A percentile compares a stretch with the other conserved stretches of the same genome.
Evolutionary conservation across 2,329 filamentous ascomycete species (phyloP).

Genomic region (Aspergillus sp.): DNA sequence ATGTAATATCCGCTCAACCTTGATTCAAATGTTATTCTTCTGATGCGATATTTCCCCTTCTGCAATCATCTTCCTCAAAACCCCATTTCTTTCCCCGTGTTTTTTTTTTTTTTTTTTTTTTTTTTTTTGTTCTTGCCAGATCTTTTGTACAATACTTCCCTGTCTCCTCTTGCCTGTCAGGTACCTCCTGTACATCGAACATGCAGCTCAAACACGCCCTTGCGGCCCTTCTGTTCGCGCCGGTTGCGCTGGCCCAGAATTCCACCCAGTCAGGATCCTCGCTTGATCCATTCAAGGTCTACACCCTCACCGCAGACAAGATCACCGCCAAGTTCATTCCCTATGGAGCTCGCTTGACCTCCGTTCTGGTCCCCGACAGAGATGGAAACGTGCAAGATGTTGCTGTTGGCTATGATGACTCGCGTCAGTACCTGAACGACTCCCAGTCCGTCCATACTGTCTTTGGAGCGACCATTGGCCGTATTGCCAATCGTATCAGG

Average conservation of each 20-base stretch:
- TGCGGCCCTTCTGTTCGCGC: slow-evolving; percentile 26
- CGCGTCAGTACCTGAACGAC: slow-evolving; percentile 40
- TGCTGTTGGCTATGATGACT: slow-evolving; percentile 47
- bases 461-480: slow-evolving; percentile 46
- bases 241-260: slow-evolving; percentile 23
- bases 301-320: slow-evolving; percentile 42
- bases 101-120: too few species aligned
- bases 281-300: slow-evolving; percentile 35
- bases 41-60: too few species aligned
- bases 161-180: slow-evolving; percentile 24
- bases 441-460: slow-evolving; percentile 44
- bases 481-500: slow-evolving; percentile 53
- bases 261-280: slow-evolving; percentile 7
- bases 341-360: slow-evolving; percentile 45
- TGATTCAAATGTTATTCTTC: too few species aligned
- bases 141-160: slow-evolving; percentile 4
- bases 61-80: too few species aligned
- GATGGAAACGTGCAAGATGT: slow-evolving; percentile 47
- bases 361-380: slow-evolving; percentile 47
- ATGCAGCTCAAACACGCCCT: slow-evolving; percentile 34
- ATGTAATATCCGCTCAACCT: too few species aligned
- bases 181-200: slow-evolving; percentile 24
- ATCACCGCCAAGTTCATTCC: slow-evolving; percentile 46
- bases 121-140: too few species aligned
- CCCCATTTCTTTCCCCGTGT: too few species aligned